Conservation (phyloP, 1,284 basidiomycete genomes). For the Moesziomyces antarcticus region DNA sequence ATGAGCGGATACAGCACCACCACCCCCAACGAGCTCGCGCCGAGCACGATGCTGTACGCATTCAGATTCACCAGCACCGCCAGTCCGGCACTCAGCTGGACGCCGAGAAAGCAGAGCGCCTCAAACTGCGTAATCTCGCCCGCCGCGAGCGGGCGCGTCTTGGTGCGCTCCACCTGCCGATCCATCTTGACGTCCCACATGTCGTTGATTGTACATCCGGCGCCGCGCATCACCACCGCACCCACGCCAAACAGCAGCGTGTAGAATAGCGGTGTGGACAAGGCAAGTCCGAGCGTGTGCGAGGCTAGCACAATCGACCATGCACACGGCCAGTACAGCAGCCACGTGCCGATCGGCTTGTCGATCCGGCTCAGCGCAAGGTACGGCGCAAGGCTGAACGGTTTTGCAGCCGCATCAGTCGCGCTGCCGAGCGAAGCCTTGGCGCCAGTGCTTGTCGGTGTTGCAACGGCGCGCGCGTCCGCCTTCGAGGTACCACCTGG, state of each 20-base stretch:
- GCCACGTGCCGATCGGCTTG: constrained; percentile 92
- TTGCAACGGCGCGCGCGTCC: too few relatives aligned
- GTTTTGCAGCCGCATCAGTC: constrained; percentile 6
- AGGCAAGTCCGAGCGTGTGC: constrained; percentile 50
- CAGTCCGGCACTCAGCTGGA: constrained; percentile 86
- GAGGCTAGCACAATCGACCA: constrained; percentile 66
- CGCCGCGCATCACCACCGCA: constrained; percentile 94
- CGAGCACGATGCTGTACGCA: constrained; percentile 91
- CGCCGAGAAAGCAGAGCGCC: constrained; percentile 84
- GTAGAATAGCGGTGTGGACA: constrained; percentile 54
- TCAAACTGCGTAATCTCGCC: constrained; percentile 82
- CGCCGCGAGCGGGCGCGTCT: constrained; percentile 78
- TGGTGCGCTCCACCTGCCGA: constrained; percentile 82
- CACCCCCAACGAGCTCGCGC: constrained; percentile 86
- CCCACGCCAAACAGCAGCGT: constrained; percentile 86
- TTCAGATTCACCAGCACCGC: constrained; percentile 91
- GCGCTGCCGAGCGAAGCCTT: background rate
- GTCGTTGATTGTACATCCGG: constrained; percentile 98
- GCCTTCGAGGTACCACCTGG: background rate
- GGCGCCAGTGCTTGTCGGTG: too few relatives aligned
- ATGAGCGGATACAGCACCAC: constrained; percentile 94
- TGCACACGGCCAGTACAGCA: constrained; percentile 89
- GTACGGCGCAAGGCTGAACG: constrained; percentile 74
- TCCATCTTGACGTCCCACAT: constrained; percentile 97
- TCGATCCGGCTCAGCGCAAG: constrained; percentile 86